phyloP scores from a whole-genome alignment of 2,329 filamentous ascomycete genomes.

The Botrytis paeoniae region DNA sequence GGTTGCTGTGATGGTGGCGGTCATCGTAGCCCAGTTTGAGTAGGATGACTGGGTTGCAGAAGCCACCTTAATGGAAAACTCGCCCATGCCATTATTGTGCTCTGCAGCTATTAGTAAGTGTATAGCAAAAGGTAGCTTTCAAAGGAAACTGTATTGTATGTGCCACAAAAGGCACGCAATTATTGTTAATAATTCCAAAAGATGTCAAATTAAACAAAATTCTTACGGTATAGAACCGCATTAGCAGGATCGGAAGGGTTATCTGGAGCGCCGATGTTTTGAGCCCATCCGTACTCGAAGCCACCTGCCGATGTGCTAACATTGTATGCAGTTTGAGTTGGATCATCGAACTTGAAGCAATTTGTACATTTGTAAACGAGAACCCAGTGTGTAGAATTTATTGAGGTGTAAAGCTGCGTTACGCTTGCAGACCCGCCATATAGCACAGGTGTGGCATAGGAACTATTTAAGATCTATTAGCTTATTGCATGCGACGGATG shows the following conservation, averaged over 20 bases:
- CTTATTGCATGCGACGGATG: neutral
- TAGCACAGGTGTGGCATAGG: constrained; percentile 55
- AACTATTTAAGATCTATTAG: constrained; percentile 37
- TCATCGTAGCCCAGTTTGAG: constrained; percentile 35
- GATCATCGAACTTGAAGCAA: constrained; percentile 53
- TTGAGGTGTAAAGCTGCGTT: constrained; percentile 55
- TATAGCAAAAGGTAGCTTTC: constrained; percentile 36
- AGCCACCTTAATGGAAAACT: constrained; percentile 47
- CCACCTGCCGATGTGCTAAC: constrained; percentile 45
- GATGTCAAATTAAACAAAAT: neutral
- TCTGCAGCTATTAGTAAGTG: constrained; percentile 34
- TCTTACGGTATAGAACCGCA: constrained; percentile 20
- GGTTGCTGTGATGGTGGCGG: constrained; percentile 34
- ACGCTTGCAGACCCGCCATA: constrained; percentile 62
- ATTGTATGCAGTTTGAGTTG: constrained; percentile 42
- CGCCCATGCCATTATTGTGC: constrained; percentile 55
- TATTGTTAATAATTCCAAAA: neutral
- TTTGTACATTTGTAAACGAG: constrained; percentile 64
- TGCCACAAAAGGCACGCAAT: neutral
- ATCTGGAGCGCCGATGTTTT: constrained; percentile 42
- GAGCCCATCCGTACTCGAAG: constrained; percentile 55
- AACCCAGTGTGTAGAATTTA: constrained; percentile 58
- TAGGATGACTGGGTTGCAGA: constrained; percentile 44
- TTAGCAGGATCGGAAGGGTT: constrained; percentile 42
- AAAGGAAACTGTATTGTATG: constrained; percentile 37